Percentiles rank a stretch among this genome's conserved stretches.
Evolutionary conservation across 768 basidiomycete species (phyloP).

Genomic region (Dacryopinax primogenitus): DNA sequence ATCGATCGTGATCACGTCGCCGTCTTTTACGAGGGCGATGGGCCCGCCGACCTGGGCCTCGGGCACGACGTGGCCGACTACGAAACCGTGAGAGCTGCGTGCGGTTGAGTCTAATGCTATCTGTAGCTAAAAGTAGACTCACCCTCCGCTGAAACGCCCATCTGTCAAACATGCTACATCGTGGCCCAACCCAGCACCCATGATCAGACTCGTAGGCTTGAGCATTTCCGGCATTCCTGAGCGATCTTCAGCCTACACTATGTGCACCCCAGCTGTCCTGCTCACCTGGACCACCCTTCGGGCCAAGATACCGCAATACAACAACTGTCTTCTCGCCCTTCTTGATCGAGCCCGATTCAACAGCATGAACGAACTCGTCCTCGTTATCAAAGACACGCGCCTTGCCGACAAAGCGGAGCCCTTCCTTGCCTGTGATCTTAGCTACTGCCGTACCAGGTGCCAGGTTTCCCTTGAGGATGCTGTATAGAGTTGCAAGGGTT

Average conservation of each 20-base stretch:
- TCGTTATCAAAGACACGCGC: slow-evolving; percentile 89
- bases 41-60: slow-evolving; percentile 91
- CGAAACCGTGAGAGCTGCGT: slow-evolving; percentile 83
- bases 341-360: slow-evolving; percentile 77
- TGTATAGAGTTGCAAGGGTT: slow-evolving; percentile 25
- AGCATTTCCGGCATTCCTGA: slow-evolving; percentile 99
- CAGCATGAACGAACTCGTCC: slow-evolving; percentile 72
- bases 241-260: slow-evolving; percentile 14
- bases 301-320: slow-evolving; percentile 89
- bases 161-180: slow-evolving; percentile 97
- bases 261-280: slow-evolving; percentile 8
- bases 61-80: slow-evolving; percentile 92
- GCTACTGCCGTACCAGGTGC: slow-evolving; percentile 93
- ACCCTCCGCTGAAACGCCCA: slow-evolving; percentile 97
- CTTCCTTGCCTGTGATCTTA: slow-evolving; percentile 95
- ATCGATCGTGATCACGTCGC: slow-evolving; percentile 77
- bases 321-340: slow-evolving; percentile 95
- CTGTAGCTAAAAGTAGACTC: slow-evolving; percentile 26
- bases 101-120: slow-evolving; percentile 13
- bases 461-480: slow-evolving; percentile 82
- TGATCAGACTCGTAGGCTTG: slow-evolving; percentile 93
- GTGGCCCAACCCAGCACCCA: slow-evolving; percentile 92
- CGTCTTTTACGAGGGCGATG: slow-evolving; percentile 79
- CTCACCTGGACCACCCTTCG: slow-evolving; percentile 89
- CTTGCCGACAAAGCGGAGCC: slow-evolving; percentile 75